Evolutionary conservation across 2,329 filamentous ascomycete genomes (phyloP).

Genomic region (Fusarium algeriense): DNA sequence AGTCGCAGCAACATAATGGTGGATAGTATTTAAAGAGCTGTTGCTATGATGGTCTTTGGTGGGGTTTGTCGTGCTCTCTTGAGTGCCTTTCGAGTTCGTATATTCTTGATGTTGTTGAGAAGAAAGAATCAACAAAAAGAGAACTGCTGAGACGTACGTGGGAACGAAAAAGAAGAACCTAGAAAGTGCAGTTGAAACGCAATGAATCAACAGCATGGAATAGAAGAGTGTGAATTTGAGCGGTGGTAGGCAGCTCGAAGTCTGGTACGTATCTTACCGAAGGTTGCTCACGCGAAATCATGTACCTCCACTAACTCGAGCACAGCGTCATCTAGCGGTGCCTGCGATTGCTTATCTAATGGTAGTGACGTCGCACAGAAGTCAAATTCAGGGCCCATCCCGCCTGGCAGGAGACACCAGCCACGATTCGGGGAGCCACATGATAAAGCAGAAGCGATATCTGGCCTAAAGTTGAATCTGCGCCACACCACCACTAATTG

Average conservation of each 20-base stretch:
- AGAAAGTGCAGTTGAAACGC: conserved; percentile 32
- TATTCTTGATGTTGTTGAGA: neutral
- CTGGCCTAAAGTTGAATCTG: conserved; percentile 39
- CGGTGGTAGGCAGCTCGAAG: conserved; percentile 13
- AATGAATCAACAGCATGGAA: conserved; percentile 33
- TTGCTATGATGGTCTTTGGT: conserved; percentile 18
- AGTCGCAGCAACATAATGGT: conserved; percentile 83
- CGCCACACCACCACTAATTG: conserved; percentile 38
- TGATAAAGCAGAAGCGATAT: conserved; percentile 21
- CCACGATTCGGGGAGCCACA: conserved; percentile 29
- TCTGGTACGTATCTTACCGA: conserved; percentile 29
- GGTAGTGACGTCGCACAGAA: conserved; percentile 37
- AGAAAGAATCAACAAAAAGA: neutral
- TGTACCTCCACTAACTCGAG: neutral
- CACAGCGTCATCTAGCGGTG: conserved; percentile 49
- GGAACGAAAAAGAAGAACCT: conserved; percentile 17
- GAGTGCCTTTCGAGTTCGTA: neutral
- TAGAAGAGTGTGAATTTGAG: conserved; percentile 15
- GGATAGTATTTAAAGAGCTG: conserved; percentile 23
- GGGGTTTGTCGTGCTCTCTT: conserved; percentile 26
- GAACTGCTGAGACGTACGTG: neutral
- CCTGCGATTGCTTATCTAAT: conserved; percentile 42
- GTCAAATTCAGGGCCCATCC: conserved; percentile 10
- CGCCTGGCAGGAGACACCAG: conserved; percentile 1
- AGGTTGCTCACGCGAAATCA: conserved; percentile 7